phyloP scores from a whole-genome alignment of 2,329 filamentous ascomycete species.

The Fusarium chlamydosporum region DNA sequence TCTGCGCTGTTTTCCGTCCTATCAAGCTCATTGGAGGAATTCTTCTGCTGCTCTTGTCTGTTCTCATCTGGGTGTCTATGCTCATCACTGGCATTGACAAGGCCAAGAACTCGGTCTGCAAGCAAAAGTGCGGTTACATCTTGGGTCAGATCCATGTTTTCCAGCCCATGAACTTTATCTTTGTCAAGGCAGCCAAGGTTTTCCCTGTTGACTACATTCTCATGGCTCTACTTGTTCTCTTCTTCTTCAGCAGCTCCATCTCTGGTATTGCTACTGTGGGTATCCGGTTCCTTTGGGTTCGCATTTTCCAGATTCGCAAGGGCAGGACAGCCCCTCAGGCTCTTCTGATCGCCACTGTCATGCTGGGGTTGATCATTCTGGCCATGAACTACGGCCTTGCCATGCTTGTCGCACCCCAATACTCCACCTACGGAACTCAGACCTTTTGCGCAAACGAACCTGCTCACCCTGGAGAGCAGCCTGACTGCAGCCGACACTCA shows the following conservation, averaged over 20 bases:
- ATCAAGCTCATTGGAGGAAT: constrained; percentile 90
- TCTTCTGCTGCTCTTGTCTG: constrained; percentile 78
- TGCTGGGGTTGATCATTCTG: constrained; percentile 89
- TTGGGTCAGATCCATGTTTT: constrained; percentile 89
- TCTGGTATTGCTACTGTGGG: constrained; percentile 88
- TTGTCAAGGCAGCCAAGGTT: constrained; percentile 80
- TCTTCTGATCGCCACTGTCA: constrained; percentile 88
- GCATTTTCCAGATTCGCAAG: constrained; percentile 90
- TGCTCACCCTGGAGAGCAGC: constrained; percentile 72
- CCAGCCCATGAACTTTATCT: constrained; percentile 92
- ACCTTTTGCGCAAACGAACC: constrained; percentile 87
- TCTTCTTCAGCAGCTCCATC: constrained; percentile 91
- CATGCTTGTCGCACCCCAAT: constrained; percentile 96
- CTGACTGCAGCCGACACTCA: constrained; percentile 80
- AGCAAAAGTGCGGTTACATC: constrained; percentile 90
- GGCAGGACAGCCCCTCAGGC: constrained; percentile 93
- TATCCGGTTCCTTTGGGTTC: constrained; percentile 96
- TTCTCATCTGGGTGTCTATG: constrained; percentile 91
- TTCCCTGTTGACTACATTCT: constrained; percentile 95
- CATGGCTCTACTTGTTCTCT: constrained; percentile 84
- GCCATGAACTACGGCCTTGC: constrained; percentile 93
- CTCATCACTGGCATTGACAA: constrained; percentile 97
- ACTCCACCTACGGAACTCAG: constrained; percentile 93
- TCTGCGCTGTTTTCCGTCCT: constrained; percentile 86
- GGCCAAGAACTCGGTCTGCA: constrained; percentile 94